Conservation (phyloP, 2,329 filamentous ascomycete genomes). For the Diplodia scrobiculata region DNA sequence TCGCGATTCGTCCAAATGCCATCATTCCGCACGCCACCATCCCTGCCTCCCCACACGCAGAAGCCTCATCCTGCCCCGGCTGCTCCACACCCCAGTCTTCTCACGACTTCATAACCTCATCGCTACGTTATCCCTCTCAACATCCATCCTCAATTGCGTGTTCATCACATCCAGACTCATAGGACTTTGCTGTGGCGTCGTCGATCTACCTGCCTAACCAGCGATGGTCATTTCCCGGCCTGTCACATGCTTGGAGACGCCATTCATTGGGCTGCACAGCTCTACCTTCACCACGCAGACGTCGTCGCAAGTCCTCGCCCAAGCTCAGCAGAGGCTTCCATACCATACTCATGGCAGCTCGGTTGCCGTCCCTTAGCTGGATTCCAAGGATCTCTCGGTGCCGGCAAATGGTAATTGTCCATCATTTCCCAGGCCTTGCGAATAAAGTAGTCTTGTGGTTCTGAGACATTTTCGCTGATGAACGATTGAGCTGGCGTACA, state of each 20-base stretch:
- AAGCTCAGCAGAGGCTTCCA: not conserved
- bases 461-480: too few relatives aligned
- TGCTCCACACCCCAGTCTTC: not conserved
- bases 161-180: not conserved
- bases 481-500: too few relatives aligned
- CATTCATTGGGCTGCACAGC: too few relatives aligned
- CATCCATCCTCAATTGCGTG: not conserved
- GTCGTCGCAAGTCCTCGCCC: not conserved
- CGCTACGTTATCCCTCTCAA: constrained; percentile 14
- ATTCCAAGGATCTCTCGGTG: too few relatives aligned
- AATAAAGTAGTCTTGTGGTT: too few relatives aligned
- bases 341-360: too few relatives aligned
- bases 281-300: not conserved
- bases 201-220: not conserved
- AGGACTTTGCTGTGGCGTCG: not conserved
- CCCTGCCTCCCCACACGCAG: constrained; percentile 19
- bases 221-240: not conserved
- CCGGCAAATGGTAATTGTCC: too few relatives aligned
- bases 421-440: too few relatives aligned
- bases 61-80: constrained; percentile 10
- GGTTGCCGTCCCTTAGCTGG: too few relatives aligned
- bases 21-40: constrained; percentile 20
- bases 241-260: not conserved
- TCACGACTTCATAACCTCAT: constrained; percentile 4
- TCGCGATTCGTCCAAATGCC: constrained; percentile 21